phyloP scores from a whole-genome alignment of 805 yeast species.

The Babjeviella inositovora region DNA sequence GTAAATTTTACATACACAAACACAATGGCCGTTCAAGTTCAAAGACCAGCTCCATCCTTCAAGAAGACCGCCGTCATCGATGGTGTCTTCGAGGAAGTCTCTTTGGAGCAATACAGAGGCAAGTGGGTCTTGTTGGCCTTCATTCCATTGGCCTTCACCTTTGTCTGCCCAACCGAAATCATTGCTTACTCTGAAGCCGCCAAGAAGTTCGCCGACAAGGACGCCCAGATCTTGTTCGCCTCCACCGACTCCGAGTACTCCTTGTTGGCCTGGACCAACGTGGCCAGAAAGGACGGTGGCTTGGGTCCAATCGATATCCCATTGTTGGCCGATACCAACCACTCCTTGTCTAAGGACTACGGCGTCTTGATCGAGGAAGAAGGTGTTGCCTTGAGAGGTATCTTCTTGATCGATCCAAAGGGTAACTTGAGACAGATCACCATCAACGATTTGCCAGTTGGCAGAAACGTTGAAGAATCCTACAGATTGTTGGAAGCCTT shows the following conservation, averaged over 20 bases:
- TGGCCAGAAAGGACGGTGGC: slow-evolving; percentile 95
- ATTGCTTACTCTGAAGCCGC: slow-evolving; percentile 96
- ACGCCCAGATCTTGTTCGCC: slow-evolving; percentile 82
- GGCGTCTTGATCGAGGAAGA: slow-evolving; percentile 95
- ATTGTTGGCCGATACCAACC: slow-evolving; percentile 93
- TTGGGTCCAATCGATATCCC: slow-evolving; percentile 92
- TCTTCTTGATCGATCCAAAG: slow-evolving; percentile 93
- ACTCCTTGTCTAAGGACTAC: slow-evolving; percentile 84
- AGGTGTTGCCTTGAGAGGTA: slow-evolving; percentile 96
- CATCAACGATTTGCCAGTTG: slow-evolving; percentile 97
- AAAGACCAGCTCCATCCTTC: slow-evolving; percentile 94
- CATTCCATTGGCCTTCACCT: slow-evolving; percentile 98
- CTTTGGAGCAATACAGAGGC: slow-evolving; percentile 92
- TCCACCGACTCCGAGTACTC: slow-evolving; percentile 98
- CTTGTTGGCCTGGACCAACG: slow-evolving; percentile 95
- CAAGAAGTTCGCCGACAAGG: slow-evolving; percentile 75
- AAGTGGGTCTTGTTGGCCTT: slow-evolving; percentile 96
- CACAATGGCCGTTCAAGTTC: slow-evolving; percentile 78
- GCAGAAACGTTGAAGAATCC: slow-evolving; percentile 97
- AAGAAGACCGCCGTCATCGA: slow-evolving; percentile 94
- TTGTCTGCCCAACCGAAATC: slow-evolving; percentile 98
- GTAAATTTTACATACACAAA: slow-evolving; percentile 2
- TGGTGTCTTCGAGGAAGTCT: slow-evolving; percentile 90
- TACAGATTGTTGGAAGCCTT: slow-evolving; percentile 95
- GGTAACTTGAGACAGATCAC: slow-evolving; percentile 93